These are phyloP conservation scores for Backusella macrospora DNA, from an alignment of 192 early-diverging fungal genomes.

Conservation along the genomic window DNA sequence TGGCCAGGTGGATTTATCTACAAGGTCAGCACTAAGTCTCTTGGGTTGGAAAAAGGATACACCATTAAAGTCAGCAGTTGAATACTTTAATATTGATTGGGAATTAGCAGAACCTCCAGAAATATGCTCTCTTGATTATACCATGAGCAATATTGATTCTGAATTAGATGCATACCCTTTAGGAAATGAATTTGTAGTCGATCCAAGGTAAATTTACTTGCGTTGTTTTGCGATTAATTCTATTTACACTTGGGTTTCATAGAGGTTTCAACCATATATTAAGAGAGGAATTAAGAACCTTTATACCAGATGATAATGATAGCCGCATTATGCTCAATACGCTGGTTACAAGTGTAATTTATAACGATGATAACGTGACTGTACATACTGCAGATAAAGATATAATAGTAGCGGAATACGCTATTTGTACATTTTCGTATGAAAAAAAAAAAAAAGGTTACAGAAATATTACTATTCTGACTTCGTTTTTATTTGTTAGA, in stretches of 20 bases:
- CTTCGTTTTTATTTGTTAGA: slow-evolving; percentile 19
- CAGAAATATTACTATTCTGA: not conserved
- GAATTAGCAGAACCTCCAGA: slow-evolving; percentile 40
- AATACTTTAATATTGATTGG: slow-evolving; percentile 43
- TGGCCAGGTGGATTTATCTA: slow-evolving; percentile 39
- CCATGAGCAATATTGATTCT: slow-evolving; percentile 29
- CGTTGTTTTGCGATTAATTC: not conserved
- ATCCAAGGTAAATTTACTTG: slow-evolving; percentile 30
- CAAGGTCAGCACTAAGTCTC: slow-evolving; percentile 34
- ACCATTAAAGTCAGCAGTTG: slow-evolving; percentile 34
- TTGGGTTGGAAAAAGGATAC: slow-evolving; percentile 38
- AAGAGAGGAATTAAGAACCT: slow-evolving; percentile 25
- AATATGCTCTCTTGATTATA: slow-evolving; percentile 40
- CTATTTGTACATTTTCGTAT: slow-evolving; percentile 45
- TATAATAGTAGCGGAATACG: slow-evolving; percentile 38
- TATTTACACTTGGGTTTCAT: not conserved
- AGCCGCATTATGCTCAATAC: slow-evolving; percentile 37
- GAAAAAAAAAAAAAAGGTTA: not conserved
- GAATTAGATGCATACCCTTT: slow-evolving; percentile 20
- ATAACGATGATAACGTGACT: slow-evolving; percentile 29
- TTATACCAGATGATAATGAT: slow-evolving; percentile 23
- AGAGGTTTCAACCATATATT: slow-evolving; percentile 44
- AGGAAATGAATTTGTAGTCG: slow-evolving; percentile 44
- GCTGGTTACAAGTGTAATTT: slow-evolving; percentile 33
- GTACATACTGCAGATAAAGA: slow-evolving; percentile 29